phyloP scores from a whole-genome alignment of 2,329 filamentous ascomycete genomes.

The Pseudogymnoascus sp. region DNA sequence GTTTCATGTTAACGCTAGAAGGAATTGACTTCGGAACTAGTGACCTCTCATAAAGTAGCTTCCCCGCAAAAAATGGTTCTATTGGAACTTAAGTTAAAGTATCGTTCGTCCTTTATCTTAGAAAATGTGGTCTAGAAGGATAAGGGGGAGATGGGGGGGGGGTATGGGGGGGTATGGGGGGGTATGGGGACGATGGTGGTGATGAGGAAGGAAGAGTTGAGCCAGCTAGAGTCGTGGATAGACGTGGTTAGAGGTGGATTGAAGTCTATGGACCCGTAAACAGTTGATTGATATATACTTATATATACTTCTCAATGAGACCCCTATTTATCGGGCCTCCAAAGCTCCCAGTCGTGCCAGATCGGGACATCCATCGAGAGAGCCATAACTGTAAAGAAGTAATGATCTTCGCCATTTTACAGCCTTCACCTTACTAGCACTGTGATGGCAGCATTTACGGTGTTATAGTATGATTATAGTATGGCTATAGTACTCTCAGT shows the following conservation, averaged over 20 bases:
- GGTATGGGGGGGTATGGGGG: not conserved
- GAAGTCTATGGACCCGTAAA: not conserved
- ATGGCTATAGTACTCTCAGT: too few relatives aligned
- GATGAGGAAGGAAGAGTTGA: not conserved
- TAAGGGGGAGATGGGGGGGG: not conserved
- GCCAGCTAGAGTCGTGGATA: not conserved
- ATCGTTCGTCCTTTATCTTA: too few relatives aligned
- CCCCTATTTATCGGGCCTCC: not conserved
- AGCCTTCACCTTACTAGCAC: not conserved
- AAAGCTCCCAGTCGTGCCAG: not conserved
- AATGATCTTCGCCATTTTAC: not conserved
- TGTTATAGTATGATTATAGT: too few relatives aligned
- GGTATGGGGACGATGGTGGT: not conserved
- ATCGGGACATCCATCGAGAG: not conserved
- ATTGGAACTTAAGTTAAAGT: not conserved
- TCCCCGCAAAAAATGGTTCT: not conserved
- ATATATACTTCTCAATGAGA: not conserved
- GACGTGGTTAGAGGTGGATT: not conserved
- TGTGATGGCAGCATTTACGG: not conserved
- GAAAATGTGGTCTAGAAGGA: too few relatives aligned
- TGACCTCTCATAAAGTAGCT: not conserved
- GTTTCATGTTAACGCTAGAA: constrained; percentile 1
- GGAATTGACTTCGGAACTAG: not conserved
- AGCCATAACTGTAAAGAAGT: not conserved
- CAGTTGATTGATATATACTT: not conserved